Evolutionary conservation across 257 asterid genomes (phyloP).

Genomic region (Fraxinus quadrangulata): DNA sequence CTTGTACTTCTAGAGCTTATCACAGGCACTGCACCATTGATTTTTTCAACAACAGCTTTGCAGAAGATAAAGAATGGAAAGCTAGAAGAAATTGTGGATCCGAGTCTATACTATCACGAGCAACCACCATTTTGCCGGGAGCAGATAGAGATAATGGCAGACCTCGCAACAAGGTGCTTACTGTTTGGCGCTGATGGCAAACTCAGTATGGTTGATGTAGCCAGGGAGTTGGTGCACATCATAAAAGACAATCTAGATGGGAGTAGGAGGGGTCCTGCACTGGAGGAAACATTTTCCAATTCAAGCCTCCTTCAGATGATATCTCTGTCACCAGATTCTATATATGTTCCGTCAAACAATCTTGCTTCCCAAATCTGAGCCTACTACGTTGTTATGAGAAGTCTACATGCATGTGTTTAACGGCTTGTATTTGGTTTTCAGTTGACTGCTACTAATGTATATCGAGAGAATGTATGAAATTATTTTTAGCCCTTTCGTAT

Average conservation of each 20-base stretch:
- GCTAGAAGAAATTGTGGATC: slow-evolving; percentile 70
- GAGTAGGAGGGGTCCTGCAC: slow-evolving; percentile 44
- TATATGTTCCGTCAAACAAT: slow-evolving; percentile 39
- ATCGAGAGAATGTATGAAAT: background rate
- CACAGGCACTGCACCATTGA: slow-evolving; percentile 41
- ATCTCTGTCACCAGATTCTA: slow-evolving; percentile 82
- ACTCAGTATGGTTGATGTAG: slow-evolving; percentile 58
- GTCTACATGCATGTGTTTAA: background rate
- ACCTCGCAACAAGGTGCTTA: slow-evolving; percentile 68
- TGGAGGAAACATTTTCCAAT: slow-evolving; percentile 75
- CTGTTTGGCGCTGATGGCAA: slow-evolving; percentile 61
- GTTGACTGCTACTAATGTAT: background rate
- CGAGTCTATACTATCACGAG: slow-evolving; percentile 67
- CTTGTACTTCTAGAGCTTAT: slow-evolving; percentile 54
- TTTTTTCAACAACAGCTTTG: slow-evolving; percentile 37
- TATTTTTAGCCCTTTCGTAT: background rate
- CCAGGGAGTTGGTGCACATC: slow-evolving; percentile 57
- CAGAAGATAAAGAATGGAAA: slow-evolving; percentile 63
- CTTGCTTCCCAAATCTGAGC: background rate
- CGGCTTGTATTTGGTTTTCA: background rate
- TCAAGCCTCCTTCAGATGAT: slow-evolving; percentile 82
- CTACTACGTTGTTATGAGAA: background rate
- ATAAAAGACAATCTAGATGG: slow-evolving; percentile 40
- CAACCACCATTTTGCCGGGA: slow-evolving; percentile 49
- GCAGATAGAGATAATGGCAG: slow-evolving; percentile 58